phyloP scores from a whole-genome alignment of 2,329 filamentous ascomycete species.

The Fusarium sp. region DNA sequence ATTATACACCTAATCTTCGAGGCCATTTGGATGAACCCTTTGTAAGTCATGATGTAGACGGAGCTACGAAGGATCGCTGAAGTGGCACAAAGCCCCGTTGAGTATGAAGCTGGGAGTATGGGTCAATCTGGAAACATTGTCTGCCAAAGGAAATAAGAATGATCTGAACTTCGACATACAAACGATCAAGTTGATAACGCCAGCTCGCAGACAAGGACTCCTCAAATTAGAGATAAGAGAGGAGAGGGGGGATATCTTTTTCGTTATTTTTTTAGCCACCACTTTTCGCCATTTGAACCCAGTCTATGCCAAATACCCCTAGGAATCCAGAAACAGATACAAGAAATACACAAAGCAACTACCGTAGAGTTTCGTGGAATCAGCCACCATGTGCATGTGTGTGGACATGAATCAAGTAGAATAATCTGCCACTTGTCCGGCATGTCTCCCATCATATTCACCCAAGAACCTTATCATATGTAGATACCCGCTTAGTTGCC shows the following conservation, averaged over 20 bases:
- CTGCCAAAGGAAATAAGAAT: neutral
- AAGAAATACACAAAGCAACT: constrained; percentile 29
- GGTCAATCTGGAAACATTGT: neutral
- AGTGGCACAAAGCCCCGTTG: neutral
- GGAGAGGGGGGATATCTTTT: constrained; percentile 21
- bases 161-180: neutral
- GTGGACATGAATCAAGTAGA: constrained; percentile 6
- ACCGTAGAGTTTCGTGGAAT: constrained; percentile 17
- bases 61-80: neutral
- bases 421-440: neutral
- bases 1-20: neutral
- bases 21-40: neutral
- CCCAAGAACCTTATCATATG: neutral
- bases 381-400: constrained; percentile 11
- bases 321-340: constrained; percentile 36
- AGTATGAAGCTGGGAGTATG: neutral
- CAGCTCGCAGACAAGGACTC: neutral
- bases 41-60: neutral
- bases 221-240: neutral
- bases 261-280: constrained; percentile 28
- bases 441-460: neutral
- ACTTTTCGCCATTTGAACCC: constrained; percentile 37
- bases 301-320: constrained; percentile 35
- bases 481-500: constrained; percentile 27
- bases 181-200: neutral